Base-by-base conservation (phyloP, 768 basidiomycete species). In the Calocybe gangraenosa region DNA sequence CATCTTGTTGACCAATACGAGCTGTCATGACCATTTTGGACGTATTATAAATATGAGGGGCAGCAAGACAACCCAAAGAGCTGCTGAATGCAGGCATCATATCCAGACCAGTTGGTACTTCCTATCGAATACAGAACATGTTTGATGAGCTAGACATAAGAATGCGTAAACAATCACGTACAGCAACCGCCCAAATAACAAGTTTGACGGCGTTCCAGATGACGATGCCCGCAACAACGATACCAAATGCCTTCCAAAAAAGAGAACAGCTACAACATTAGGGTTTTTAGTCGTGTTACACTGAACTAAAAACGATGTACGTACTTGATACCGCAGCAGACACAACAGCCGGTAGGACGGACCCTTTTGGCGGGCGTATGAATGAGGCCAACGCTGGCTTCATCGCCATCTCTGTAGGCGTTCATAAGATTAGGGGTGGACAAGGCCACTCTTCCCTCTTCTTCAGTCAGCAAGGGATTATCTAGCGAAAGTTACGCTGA, bases 171-270 rank as follows among this genome's bases (percentile, higher is more conserved):
- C 23, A 31, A 25, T 25, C 17, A 60, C 66, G 44, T 48, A 78
- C 79, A 34, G 68, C 70, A 11, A 68, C 58, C 25, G 70, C 71
- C 77, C 78, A 81, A 22, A 61, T 52, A 23, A 74, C 50, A 13
- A 78, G 59, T 49, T 68, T 73, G 53, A 73, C 61, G 1, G 62
- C 63, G 47, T 69, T 65, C 64, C 70, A 78, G 3, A 70, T 46
- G 3, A 67, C 44, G 36, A 71, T 65, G 13, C 74, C 50, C 15
- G 61, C 58, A 3, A 67, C 46, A n/a, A 79, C 74, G 37, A 81
- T 71, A 17, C 69, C 77, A 41, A 79, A 63, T 1, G 74, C 74
- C 53, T 77, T 81, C 68, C 72, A 79, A 57, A 79, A 71, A 10
- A 79, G 59, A 23, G 63, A 63, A 51, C 76, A 78, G 49, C 78